These are phyloP conservation scores for Salix brachista DNA, from an alignment of 345 rosid genomes.

Conservation along the genomic window DNA sequence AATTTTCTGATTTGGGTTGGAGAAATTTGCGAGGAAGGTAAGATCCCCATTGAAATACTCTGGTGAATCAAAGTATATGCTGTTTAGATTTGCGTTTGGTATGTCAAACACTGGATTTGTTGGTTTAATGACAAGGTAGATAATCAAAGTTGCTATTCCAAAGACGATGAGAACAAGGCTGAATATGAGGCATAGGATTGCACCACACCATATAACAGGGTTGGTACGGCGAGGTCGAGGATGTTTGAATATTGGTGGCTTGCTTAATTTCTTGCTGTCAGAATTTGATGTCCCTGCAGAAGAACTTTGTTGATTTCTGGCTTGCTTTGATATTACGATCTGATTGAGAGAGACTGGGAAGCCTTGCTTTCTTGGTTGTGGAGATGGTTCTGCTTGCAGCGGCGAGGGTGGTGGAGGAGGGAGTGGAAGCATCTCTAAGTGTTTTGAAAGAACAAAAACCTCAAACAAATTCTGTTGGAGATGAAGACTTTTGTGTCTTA, in stretches of 20 bases:
- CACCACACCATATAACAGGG: slow-evolving; percentile 68
- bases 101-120: slow-evolving; percentile 68
- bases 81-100: slow-evolving; percentile 63
- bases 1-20: slow-evolving; percentile 73
- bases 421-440: slow-evolving; percentile 33
- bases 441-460: slow-evolving; percentile 13
- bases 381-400: slow-evolving; percentile 1
- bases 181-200: slow-evolving; percentile 65
- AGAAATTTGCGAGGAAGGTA: slow-evolving; percentile 56
- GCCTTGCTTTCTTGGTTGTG: slow-evolving; percentile 36
- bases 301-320: slow-evolving; percentile 20
- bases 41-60: slow-evolving; percentile 78
- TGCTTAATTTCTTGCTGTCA: slow-evolving; percentile 18
- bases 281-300: slow-evolving; percentile 7
- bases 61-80: slow-evolving; percentile 69
- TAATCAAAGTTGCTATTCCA: slow-evolving; percentile 68
- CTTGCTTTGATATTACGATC: slow-evolving; percentile 42
- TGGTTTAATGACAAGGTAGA: slow-evolving; percentile 61
- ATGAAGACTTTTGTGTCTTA: slow-evolving; percentile 20
- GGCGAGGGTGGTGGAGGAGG: slow-evolving; percentile 23
- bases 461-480: slow-evolving; percentile 16
- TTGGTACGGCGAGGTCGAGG: slow-evolving; percentile 49
- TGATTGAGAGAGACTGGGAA: slow-evolving; percentile 34
- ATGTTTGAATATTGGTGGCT: slow-evolving; percentile 31
- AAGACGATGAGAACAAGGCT: slow-evolving; percentile 71